A percentile compares a stretch with the other conserved stretches of the same genome.
Evolutionary conservation across 257 asterid species (phyloP).

Genomic region (Lithospermum erythrorhizon): DNA sequence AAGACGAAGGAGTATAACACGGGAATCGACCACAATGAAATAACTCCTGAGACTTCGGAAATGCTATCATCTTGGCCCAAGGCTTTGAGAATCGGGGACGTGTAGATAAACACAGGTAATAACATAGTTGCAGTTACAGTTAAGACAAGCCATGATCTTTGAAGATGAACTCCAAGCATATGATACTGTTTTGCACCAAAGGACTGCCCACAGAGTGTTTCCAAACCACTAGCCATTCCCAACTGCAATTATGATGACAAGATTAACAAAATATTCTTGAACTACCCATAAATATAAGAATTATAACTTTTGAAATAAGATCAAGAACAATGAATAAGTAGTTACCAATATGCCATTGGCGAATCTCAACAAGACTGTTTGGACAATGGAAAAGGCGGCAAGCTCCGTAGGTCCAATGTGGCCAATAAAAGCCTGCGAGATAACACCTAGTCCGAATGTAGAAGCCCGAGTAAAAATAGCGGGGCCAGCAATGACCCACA

Average conservation of each 20-base stretch:
- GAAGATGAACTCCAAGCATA: conserved; percentile 78
- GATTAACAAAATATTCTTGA: too few relatives aligned
- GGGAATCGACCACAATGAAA: conserved; percentile 48
- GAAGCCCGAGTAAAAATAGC: conserved; percentile 38
- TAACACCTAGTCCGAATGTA: conserved; percentile 34
- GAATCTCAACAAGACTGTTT: conserved; percentile 33
- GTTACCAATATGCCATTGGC: conserved; percentile 38
- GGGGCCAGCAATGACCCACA: conserved; percentile 42
- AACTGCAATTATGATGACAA: conserved; percentile 51
- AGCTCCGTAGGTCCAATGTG: conserved; percentile 34
- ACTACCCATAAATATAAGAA: too few relatives aligned
- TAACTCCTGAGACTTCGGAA: conserved; percentile 34
- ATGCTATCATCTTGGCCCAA: conserved; percentile 52
- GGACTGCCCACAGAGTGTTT: conserved; percentile 80
- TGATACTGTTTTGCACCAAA: conserved; percentile 66
- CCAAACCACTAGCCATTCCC: conserved; percentile 74
- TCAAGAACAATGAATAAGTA: background rate
- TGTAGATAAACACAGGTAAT: conserved; percentile 38
- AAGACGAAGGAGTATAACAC: conserved; percentile 38
- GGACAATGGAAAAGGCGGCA: conserved; percentile 47
- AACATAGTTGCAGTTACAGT: conserved; percentile 24
- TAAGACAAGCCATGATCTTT: conserved; percentile 64
- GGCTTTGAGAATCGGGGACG: conserved; percentile 44
- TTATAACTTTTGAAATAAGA: background rate
- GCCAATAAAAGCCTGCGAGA: conserved; percentile 43